Evolutionary conservation across 176 grass and related monocot genomes (phyloP), one percentile per base, ranked within the genome.

Genomic region (Leersia perrieri): DNA sequence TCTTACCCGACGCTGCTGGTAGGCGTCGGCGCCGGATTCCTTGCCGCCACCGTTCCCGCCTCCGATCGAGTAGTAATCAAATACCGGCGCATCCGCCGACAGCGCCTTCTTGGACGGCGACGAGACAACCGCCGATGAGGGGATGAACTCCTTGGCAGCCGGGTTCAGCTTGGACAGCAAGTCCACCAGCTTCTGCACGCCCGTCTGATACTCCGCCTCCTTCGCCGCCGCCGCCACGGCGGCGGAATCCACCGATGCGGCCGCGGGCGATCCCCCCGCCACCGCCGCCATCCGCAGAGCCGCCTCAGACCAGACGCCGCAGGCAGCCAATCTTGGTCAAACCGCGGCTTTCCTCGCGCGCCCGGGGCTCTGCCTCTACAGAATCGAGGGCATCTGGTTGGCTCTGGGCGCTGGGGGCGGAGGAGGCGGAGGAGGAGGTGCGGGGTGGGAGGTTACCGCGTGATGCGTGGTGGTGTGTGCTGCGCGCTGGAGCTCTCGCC

Each of bases 121-220:
- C 11, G 53, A 2, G 13, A 32, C 4, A 8, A 60, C 49, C 27
- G 80, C 60, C 10, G 80, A 81, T 32, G 94, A 88, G 51, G 94
- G 94, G 53, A 92, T 55, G 82, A 97, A 97, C 85, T 97, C 94
- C 87, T 92, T 94, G 74, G 94, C 94, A 44, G 91, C 86, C 31
- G 91, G 94, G 62, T 97, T 97, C 45, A 97, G 84, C 35, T 92
- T 97, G 79, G 94, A 94, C 20, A 97, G 85, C 82, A 97, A 78
- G 80, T 97, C 94, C 78, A 94, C 91, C 71, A 97, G 82, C 87
- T 92, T 86, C 89, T 73, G 88, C 66, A 94, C 85, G 60, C 84
- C 94, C 64, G 76, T 76, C 77, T 85, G 85, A 88, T 89, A 94
- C 80, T 85, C 89, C 28, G 81, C 82, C 80, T 87, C 85, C 76